Percentiles rank a stretch among this genome's conserved stretches.
phyloP scores from a whole-genome alignment of 164 flowering plant species.

The Kingdonia uniflora region DNA sequence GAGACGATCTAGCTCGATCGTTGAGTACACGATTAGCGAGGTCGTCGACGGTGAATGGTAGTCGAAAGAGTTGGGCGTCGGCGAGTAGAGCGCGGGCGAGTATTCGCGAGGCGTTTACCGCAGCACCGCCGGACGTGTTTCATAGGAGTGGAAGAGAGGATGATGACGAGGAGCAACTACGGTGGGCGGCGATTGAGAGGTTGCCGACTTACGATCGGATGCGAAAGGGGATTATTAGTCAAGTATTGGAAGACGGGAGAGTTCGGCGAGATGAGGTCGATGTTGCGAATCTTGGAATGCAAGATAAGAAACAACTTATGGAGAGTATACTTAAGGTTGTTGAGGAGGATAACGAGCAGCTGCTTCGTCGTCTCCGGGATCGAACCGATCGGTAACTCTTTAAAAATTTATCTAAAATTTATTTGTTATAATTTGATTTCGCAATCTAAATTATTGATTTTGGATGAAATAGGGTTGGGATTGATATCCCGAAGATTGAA shows the following conservation, averaged over 20 bases:
- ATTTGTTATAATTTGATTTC: no score
- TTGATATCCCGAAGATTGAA: constrained; percentile 54
- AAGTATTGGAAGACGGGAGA: constrained; percentile 32
- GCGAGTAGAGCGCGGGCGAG: no score
- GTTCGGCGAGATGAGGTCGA: constrained; percentile 38
- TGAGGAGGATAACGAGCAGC: constrained; percentile 44
- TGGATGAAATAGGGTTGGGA: constrained; percentile 36
- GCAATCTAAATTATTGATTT: no score
- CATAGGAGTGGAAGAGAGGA: constrained; percentile 18
- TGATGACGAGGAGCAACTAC: constrained; percentile 52
- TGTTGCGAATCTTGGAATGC: constrained; percentile 28
- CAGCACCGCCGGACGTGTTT: constrained; percentile 25
- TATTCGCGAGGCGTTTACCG: no score
- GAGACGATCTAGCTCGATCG: no score
- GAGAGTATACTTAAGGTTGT: constrained; percentile 36
- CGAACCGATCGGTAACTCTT: constrained; percentile 40
- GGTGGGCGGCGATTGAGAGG: constrained; percentile 69
- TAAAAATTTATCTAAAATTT: no score
- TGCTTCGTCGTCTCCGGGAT: constrained; percentile 29
- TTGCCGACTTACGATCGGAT: constrained; percentile 58
- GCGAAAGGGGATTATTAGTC: constrained; percentile 31
- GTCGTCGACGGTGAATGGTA: no score
- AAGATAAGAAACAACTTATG: constrained; percentile 37
- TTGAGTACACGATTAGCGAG: no score
- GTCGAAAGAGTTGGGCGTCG: no score